Base-by-base conservation (phyloP, 192 early-diverging fungal species). In the Thamnidium elegans region DNA sequence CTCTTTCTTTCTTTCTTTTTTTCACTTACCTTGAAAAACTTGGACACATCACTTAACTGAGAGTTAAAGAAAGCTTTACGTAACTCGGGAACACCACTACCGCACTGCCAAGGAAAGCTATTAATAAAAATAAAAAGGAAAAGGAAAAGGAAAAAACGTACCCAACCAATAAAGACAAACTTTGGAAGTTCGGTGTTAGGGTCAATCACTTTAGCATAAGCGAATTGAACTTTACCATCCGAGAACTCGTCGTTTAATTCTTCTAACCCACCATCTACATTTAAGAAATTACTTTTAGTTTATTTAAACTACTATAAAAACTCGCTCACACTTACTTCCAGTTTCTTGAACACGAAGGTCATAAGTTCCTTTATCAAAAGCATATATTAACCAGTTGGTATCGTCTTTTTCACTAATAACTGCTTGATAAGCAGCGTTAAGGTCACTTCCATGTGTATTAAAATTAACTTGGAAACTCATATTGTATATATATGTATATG, bases 111-210 rank as follows among this genome's bases (percentile, higher is more conserved):
- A 20, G 23, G 21, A 42, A 15, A 53, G 51, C 21, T 30, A 56
- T 26, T 31, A 15, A 23, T 3, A 71, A 13, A n/a, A 36, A 23
- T 36, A 13, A 53, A 4, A 23, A 36, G 43, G 47, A 26, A 26
- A 26, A 26, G 3, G 26, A 26, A 26, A 26, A n/a, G n/a, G 26
- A 26, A 26, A 26, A 26, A 26, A 26, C 26, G 1, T 83, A 92
- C 90, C 93, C 93, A 98, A 15, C 86, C 91, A 63, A 98, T 91
- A 58, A 98, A 87, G 43, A 95, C 92, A 76, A 90, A 90, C 78
- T 97, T 98, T 55, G 87, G 81, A 17, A 98, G 79, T 39, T 83
- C 78, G 2, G 93, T 90, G 62, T 94, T 90, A 13, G 91, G 93
- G 74, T 98, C 96, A 43, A 77, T 72, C n/a, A 94, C 88, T 15